Conservation (phyloP, 805 yeast genomes). For the Candida arabinofermentans region DNA sequence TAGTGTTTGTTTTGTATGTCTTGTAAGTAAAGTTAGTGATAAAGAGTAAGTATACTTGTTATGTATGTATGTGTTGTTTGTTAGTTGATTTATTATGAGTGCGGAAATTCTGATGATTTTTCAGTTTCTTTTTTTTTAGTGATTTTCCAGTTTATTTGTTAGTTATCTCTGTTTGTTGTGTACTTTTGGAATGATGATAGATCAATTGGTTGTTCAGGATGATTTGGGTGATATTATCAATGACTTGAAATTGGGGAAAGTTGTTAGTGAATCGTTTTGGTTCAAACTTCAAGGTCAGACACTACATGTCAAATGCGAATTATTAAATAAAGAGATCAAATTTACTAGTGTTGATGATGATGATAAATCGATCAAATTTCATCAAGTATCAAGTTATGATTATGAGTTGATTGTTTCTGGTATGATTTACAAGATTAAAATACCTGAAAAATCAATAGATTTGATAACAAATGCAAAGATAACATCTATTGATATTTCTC, state of each 20-base stretch:
- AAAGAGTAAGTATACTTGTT: too few species aligned
- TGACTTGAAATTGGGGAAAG: conserved; percentile 10
- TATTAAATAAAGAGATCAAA: background rate
- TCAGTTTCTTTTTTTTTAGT: too few species aligned
- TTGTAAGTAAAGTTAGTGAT: too few species aligned
- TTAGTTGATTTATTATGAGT: too few species aligned
- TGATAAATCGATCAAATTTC: background rate
- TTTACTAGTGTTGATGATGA: background rate
- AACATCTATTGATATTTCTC: conserved; percentile 5
- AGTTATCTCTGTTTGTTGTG: background rate
- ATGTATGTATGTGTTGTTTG: too few species aligned
- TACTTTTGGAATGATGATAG: conserved; percentile 1
- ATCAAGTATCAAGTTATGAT: background rate
- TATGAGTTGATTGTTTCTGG: background rate
- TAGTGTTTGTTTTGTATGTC: background rate
- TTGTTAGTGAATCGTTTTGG: conserved; percentile 14
- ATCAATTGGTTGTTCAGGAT: conserved; percentile 11
- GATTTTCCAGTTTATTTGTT: too few species aligned
- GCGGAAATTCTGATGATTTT: too few species aligned
- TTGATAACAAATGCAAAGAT: background rate
- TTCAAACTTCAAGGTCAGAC: conserved; percentile 7
- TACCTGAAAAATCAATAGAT: background rate
- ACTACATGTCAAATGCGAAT: background rate
- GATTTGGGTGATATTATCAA: conserved; percentile 15
- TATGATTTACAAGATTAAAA: background rate